These are phyloP conservation scores for Lentinus polychrous DNA, from an alignment of 1,284 basidiomycete genomes.

Conservation along the genomic window DNA sequence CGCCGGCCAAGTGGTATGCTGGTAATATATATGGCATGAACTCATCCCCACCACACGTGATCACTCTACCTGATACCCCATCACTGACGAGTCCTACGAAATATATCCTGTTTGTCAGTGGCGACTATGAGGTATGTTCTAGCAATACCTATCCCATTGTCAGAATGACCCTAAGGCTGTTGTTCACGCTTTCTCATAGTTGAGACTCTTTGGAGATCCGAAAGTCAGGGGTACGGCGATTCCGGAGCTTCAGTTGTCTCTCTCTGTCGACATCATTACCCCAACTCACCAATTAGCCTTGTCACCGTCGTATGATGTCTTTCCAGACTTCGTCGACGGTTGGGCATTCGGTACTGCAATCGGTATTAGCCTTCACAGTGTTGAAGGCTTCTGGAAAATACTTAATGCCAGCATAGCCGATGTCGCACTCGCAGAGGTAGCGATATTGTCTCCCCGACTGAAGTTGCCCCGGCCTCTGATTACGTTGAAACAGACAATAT, in stretches of 20 bases:
- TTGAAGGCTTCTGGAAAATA: conserved; percentile 48
- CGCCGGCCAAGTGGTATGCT: conserved; percentile 53
- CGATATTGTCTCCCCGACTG: no score
- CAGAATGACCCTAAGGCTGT: conserved; percentile 2
- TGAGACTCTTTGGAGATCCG: conserved; percentile 75
- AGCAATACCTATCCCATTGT: no score
- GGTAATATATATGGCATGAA: conserved; percentile 70
- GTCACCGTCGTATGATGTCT: conserved; percentile 44
- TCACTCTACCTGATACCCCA: conserved; percentile 43
- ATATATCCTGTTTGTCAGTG: conserved; percentile 53
- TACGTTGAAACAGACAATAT: no score
- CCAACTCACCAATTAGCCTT: conserved; percentile 19
- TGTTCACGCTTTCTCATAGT: conserved; percentile 32
- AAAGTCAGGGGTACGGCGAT: conserved; percentile 28
- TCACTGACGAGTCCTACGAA: conserved; percentile 33
- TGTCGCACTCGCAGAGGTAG: no score
- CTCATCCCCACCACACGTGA: conserved; percentile 38
- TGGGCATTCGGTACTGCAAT: conserved; percentile 58
- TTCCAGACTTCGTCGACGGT: conserved; percentile 61
- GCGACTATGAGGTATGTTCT: conserved; percentile 62
- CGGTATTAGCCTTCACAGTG: conserved; percentile 54
- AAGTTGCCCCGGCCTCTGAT: no score
- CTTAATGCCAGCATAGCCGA: conserved; percentile 12
- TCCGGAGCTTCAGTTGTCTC: conserved; percentile 45
- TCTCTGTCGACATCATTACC: conserved; percentile 37